phyloP scores from a whole-genome alignment of 495 filamentous ascomycete genomes.

The Pseudoneurospora amorphoporcata region DNA sequence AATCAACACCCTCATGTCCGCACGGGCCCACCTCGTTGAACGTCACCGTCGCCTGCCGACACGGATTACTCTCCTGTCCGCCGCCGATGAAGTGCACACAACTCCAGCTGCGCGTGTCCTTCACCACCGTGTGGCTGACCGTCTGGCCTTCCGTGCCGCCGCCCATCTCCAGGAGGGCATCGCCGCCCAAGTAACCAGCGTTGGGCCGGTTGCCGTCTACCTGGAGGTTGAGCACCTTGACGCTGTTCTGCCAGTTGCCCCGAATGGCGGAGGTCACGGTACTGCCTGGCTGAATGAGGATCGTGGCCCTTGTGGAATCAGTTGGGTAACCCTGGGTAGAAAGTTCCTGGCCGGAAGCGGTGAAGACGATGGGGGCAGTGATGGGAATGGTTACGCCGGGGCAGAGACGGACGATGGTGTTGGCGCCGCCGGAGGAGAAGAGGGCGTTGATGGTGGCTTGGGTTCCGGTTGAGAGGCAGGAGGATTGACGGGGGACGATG shows the following conservation, averaged over 20 bases:
- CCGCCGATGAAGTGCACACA: slow-evolving; percentile 8
- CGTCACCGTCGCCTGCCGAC: slow-evolving; percentile 3
- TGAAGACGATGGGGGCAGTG: slow-evolving; percentile 6
- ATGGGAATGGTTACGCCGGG: slow-evolving; percentile 3
- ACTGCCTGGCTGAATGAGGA: slow-evolving; percentile 6
- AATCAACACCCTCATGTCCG: slow-evolving; percentile 2
- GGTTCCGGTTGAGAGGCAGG: slow-evolving; percentile 18
- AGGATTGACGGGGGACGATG: not conserved
- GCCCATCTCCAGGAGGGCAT: slow-evolving; percentile 11
- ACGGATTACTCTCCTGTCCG: slow-evolving; percentile 2
- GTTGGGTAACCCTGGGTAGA: slow-evolving; percentile 11
- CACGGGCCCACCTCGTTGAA: slow-evolving; percentile 9
- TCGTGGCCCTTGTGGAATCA: slow-evolving; percentile 7
- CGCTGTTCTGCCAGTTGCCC: slow-evolving; percentile 2
- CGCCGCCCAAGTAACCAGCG: slow-evolving; percentile 2
- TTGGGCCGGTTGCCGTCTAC: slow-evolving; percentile 12
- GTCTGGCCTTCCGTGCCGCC: slow-evolving; percentile 5
- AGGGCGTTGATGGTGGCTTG: slow-evolving; percentile 1
- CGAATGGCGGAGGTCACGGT: slow-evolving; percentile 4
- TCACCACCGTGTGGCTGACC: slow-evolving; percentile 1
- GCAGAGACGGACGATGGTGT: slow-evolving; percentile 8
- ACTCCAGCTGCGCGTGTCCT: slow-evolving; percentile 11
- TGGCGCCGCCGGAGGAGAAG: slow-evolving; percentile 3
- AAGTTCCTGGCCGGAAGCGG: slow-evolving; percentile 6
- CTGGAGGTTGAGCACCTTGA: slow-evolving; percentile 4